Evolutionary conservation across 352 stramenopile genomes (phyloP).

Genomic region (Phytophthora aleatoria): DNA sequence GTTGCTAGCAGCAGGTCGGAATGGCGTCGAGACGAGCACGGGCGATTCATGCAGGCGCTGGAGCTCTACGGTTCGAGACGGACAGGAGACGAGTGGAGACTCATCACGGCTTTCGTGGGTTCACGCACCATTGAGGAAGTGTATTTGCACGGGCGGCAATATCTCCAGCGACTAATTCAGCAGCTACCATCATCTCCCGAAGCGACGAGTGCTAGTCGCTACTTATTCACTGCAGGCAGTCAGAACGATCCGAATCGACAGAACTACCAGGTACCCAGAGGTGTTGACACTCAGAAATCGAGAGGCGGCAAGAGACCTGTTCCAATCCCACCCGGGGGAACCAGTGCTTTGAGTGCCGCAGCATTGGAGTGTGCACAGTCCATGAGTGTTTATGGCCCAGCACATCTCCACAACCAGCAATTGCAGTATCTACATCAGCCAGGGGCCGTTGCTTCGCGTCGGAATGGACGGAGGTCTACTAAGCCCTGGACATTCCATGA

Average conservation of each 20-base stretch:
- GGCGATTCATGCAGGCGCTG: slow-evolving; percentile 80
- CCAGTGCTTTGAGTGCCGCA: slow-evolving; percentile 27
- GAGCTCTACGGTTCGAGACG: slow-evolving; percentile 62
- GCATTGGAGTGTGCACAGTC: slow-evolving; percentile 36
- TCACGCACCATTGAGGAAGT: slow-evolving; percentile 74
- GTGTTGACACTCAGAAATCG: background rate
- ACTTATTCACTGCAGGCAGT: slow-evolving; percentile 26
- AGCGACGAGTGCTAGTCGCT: slow-evolving; percentile 15
- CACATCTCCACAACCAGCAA: slow-evolving; percentile 20
- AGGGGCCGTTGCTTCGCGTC: slow-evolving; percentile 20
- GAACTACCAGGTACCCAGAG: slow-evolving; percentile 27
- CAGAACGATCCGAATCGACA: slow-evolving; percentile 38
- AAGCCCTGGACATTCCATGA: slow-evolving; percentile 83
- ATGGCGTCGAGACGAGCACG: slow-evolving; percentile 77
- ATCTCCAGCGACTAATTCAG: slow-evolving; percentile 77
- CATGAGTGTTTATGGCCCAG: slow-evolving; percentile 22
- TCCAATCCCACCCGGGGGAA: slow-evolving; percentile 2
- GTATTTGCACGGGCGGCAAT: slow-evolving; percentile 66
- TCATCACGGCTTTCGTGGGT: slow-evolving; percentile 75
- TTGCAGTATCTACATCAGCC: slow-evolving; percentile 19
- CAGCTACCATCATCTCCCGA: slow-evolving; percentile 33
- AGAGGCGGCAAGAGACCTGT: slow-evolving; percentile 16
- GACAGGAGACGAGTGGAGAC: slow-evolving; percentile 66
- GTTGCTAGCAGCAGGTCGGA: slow-evolving; percentile 6
- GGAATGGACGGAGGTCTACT: slow-evolving; percentile 40